A percentile compares a stretch with the other conserved stretches of the same genome.
phyloP scores from a whole-genome alignment of 2,329 filamentous ascomycete genomes.

The Neonectria punicea region DNA sequence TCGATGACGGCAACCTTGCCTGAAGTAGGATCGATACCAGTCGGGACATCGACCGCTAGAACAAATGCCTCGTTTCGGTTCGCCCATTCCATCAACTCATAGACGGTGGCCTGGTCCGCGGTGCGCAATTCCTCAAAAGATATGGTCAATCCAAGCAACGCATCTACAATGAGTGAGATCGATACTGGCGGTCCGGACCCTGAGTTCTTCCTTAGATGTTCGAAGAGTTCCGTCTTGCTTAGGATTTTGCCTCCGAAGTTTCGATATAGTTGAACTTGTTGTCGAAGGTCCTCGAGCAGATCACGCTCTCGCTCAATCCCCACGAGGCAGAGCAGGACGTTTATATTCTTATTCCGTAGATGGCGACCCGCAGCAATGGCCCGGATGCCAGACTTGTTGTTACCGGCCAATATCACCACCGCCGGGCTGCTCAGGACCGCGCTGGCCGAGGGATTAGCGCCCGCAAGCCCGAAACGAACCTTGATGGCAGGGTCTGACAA shows the following conservation, averaged over 20 bases:
- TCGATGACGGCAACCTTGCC: constrained; percentile 76
- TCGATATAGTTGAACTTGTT: constrained; percentile 85
- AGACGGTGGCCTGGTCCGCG: constrained; percentile 83
- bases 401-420: constrained; percentile 88
- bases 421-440: constrained; percentile 49
- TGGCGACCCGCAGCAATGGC: constrained; percentile 89
- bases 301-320: constrained; percentile 86
- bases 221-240: constrained; percentile 69
- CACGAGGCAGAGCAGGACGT: constrained; percentile 84
- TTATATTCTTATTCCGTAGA: constrained; percentile 82
- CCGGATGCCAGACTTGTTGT: constrained; percentile 87
- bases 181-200: constrained; percentile 57
- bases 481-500: constrained; percentile 71
- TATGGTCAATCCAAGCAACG: constrained; percentile 85
- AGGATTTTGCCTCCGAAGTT: constrained; percentile 82
- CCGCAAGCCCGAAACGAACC: constrained; percentile 60
- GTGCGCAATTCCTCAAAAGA: constrained; percentile 89
- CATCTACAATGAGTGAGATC: constrained; percentile 87
- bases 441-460: constrained; percentile 47
- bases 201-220: constrained; percentile 63
- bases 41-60: constrained; percentile 90
- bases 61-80: constrained; percentile 87
- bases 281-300: constrained; percentile 80
- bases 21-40: constrained; percentile 83
- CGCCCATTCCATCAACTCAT: constrained; percentile 92